These are phyloP conservation scores for Leucocoprinus sp. DNA, from an alignment of 768 basidiomycete genomes.

Conservation along the genomic window DNA sequence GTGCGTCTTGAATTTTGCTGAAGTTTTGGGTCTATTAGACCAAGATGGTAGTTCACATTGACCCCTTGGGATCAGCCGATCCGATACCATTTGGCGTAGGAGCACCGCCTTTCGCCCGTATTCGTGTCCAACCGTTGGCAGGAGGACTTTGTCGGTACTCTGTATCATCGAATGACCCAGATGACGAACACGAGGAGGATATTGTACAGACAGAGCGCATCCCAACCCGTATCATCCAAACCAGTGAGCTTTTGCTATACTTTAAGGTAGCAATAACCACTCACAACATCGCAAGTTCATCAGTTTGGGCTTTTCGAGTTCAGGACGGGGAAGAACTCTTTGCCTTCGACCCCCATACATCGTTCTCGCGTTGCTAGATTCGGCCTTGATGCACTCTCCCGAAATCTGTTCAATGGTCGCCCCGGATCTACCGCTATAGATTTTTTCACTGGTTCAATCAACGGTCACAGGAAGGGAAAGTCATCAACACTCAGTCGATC, in stretches of 20 bases:
- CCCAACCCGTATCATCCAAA: slow-evolving; percentile 69
- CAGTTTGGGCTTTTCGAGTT: slow-evolving; percentile 88
- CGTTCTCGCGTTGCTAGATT: slow-evolving; percentile 81
- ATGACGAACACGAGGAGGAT: slow-evolving; percentile 72
- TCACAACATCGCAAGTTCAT: slow-evolving; percentile 45
- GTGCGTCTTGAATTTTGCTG: neutral
- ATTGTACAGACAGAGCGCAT: slow-evolving; percentile 73
- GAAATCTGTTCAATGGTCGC: slow-evolving; percentile 74
- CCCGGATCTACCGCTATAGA: slow-evolving; percentile 61
- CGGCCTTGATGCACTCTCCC: slow-evolving; percentile 81
- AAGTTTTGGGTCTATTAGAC: slow-evolving; percentile 40
- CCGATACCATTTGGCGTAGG: slow-evolving; percentile 68
- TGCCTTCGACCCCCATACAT: slow-evolving; percentile 81
- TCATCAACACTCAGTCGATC: slow-evolving; percentile 61
- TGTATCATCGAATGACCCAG: slow-evolving; percentile 66
- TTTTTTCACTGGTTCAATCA: slow-evolving; percentile 67
- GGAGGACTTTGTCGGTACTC: slow-evolving; percentile 77
- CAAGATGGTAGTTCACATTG: slow-evolving; percentile 84
- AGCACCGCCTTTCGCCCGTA: slow-evolving; percentile 67
- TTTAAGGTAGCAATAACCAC: slow-evolving; percentile 7
- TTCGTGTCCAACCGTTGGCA: slow-evolving; percentile 76
- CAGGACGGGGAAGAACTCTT: slow-evolving; percentile 60
- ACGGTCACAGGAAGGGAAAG: slow-evolving; percentile 57
- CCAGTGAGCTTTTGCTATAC: slow-evolving; percentile 45
- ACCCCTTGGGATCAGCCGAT: slow-evolving; percentile 66